These are phyloP conservation scores for Arthroderma uncinatum DNA, from an alignment of 2,329 filamentous ascomycete species.

Conservation along the genomic window DNA sequence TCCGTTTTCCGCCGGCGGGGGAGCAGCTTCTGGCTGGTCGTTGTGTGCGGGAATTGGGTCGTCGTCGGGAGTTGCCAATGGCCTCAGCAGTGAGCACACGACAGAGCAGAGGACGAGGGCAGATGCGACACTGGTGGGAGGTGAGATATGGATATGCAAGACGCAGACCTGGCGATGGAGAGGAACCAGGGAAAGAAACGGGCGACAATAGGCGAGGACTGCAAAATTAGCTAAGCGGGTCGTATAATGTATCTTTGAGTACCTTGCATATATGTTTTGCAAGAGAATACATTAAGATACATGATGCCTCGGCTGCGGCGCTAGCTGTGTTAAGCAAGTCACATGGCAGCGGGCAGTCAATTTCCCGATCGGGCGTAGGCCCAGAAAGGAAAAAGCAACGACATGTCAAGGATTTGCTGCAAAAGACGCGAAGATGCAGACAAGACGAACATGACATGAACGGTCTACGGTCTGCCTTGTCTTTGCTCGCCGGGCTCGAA, in stretches of 20 bases:
- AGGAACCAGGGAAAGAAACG: neutral
- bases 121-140: neutral
- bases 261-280: neutral
- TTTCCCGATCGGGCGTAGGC: slow-evolving; percentile 1
- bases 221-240: neutral
- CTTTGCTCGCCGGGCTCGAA: neutral
- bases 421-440: slow-evolving; percentile 1
- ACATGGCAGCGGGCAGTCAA: slow-evolving; percentile 1
- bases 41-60: neutral
- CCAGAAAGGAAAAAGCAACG: neutral
- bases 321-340: neutral
- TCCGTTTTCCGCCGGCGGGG: neutral
- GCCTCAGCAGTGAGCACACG: neutral
- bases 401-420: neutral
- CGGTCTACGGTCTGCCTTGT: neutral
- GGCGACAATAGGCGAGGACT: slow-evolving; percentile 4
- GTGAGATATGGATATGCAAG: neutral
- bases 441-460: neutral
- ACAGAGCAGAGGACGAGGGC: neutral
- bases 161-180: neutral
- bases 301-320: neutral
- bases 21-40: neutral
- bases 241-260: neutral
- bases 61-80: neutral
- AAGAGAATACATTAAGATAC: neutral